Percentiles rank a stretch among this genome's conserved stretches.
phyloP scores from a whole-genome alignment of 1,284 basidiomycete species.

The Lentinula novae-zelandiae region DNA sequence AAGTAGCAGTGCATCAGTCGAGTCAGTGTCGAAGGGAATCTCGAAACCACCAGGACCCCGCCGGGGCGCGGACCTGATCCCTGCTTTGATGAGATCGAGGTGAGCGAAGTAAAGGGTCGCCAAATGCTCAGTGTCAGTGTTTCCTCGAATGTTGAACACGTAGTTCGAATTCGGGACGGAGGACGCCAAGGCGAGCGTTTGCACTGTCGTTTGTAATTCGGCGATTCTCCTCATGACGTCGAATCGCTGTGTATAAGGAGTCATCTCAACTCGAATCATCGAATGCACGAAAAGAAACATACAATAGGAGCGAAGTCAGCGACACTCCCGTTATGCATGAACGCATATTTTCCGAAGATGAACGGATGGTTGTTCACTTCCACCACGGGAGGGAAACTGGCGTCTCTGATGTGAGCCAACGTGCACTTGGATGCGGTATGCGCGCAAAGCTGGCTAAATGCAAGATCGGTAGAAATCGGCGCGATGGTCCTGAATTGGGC shows the following conservation, averaged over 20 bases:
- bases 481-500: neutral
- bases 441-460: neutral
- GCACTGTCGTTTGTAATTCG: neutral
- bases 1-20: neutral
- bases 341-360: neutral
- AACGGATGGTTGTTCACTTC: neutral
- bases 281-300: too few species aligned
- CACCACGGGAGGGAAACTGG: slow-evolving; percentile 1
- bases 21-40: neutral
- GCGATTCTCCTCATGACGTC: neutral
- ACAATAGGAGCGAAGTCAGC: neutral
- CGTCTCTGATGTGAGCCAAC: neutral
- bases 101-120: neutral
- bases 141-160: neutral
- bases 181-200: neutral
- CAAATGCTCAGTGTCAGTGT: neutral
- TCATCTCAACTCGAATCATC: neutral
- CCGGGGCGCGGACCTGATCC: neutral
- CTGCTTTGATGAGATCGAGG: neutral
- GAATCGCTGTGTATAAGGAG: neutral
- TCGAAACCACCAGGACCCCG: neutral
- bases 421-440: neutral
- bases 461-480: neutral
- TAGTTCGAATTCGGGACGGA: neutral
- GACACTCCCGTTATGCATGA: neutral